phyloP scores from a whole-genome alignment of 208 protist species.

The Herpetomonas muscarum region DNA sequence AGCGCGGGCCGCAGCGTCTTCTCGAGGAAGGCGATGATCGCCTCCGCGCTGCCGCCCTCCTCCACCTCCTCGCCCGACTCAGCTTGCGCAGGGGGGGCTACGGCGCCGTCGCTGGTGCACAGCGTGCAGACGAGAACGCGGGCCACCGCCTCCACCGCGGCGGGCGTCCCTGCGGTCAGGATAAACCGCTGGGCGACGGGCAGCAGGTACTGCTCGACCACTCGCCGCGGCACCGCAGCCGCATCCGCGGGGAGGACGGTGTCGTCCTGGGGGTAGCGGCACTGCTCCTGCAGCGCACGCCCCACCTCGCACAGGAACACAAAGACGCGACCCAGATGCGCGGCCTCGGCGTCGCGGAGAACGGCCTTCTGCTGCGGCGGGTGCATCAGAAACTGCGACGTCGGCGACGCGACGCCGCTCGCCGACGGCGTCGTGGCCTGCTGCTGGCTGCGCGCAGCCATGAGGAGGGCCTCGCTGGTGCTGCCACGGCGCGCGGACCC shows the following conservation, averaged over 20 bases:
- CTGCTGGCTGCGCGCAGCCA: constrained; percentile 9
- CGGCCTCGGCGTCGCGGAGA: constrained; percentile 24
- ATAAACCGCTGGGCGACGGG: constrained; percentile 29
- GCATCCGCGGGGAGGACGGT: neutral
- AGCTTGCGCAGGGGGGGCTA: neutral
- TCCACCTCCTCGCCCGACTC: neutral
- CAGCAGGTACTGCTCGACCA: constrained; percentile 48
- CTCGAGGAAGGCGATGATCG: constrained; percentile 2
- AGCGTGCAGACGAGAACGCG: constrained; percentile 38
- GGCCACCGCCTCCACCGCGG: constrained; percentile 59
- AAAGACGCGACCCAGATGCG: constrained; percentile 49
- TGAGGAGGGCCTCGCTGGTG: constrained; percentile 17
- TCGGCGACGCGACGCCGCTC: neutral
- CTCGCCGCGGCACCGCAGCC: constrained; percentile 14
- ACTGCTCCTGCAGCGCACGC: constrained; percentile 9
- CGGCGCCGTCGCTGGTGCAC: constrained; percentile 8
- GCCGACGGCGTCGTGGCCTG: too few relatives aligned
- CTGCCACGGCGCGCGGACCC: constrained; percentile 20
- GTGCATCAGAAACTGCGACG: too few relatives aligned
- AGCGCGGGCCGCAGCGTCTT: constrained; percentile 5
- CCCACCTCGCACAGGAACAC: constrained; percentile 42
- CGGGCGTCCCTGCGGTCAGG: constrained; percentile 41
- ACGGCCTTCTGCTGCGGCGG: constrained; percentile 22
- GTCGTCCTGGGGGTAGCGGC: neutral
- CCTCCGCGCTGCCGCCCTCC: neutral